A percentile compares a stretch with the other conserved stretches of the same genome.
Conservation (phyloP, 1,284 basidiomycete genomes). For the Heterobasidion parviporum region DNA sequence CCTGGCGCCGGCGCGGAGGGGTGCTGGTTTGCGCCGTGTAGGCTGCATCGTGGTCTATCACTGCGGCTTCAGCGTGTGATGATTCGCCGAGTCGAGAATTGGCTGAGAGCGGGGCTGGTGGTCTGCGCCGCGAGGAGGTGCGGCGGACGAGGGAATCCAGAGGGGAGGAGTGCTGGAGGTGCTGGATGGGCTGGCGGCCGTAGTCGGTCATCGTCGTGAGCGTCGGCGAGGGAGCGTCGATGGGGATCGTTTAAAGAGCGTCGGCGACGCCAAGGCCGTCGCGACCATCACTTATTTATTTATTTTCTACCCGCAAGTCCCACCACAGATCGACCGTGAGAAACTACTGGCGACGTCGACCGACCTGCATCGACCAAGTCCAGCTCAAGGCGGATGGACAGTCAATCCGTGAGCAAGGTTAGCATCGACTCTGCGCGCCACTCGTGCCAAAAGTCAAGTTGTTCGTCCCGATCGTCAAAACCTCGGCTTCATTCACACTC, state of each 20-base stretch:
- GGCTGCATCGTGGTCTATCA: neutral
- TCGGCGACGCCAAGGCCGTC: neutral
- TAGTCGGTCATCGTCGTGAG: constrained; percentile 1
- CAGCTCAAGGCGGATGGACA: no score
- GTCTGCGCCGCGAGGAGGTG: neutral
- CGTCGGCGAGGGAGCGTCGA: neutral
- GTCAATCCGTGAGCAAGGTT: no score
- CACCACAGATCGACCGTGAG: no score
- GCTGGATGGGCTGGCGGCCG: neutral
- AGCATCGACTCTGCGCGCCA: no score
- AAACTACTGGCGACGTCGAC: no score
- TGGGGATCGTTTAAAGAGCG: neutral
- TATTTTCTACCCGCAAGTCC: no score
- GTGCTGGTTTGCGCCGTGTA: neutral
- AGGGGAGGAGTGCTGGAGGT: neutral
- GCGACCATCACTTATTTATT: no score
- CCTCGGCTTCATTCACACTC: no score
- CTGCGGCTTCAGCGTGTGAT: neutral
- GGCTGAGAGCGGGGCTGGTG: neutral
- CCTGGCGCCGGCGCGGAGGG: constrained; percentile 3
- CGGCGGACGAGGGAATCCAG: constrained; percentile 6
- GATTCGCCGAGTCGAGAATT: neutral
- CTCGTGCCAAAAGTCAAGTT: no score
- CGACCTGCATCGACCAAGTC: no score
- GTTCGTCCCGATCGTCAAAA: no score